These are phyloP conservation scores for Myxozyma lipomycoides DNA, from an alignment of 805 yeast genomes.

Conservation along the genomic window DNA sequence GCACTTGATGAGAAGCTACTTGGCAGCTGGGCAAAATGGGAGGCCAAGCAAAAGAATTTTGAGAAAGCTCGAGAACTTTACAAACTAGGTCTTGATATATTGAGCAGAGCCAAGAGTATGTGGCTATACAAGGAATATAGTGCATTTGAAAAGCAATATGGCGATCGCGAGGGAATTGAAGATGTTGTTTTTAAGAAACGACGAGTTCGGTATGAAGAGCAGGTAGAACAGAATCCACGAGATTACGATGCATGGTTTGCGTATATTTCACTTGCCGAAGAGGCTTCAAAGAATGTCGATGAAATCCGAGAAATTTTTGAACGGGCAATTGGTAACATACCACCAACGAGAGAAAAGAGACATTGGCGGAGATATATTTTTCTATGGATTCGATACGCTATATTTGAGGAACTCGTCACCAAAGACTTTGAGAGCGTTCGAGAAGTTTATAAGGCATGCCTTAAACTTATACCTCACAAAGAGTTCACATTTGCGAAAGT, in stretches of 20 bases:
- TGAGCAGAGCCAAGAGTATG: constrained; percentile 41
- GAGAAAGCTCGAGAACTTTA: constrained; percentile 62
- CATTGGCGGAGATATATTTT: constrained; percentile 68
- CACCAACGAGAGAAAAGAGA: constrained; percentile 40
- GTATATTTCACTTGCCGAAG: constrained; percentile 52
- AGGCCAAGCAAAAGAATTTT: constrained; percentile 53
- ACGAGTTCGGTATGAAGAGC: constrained; percentile 50
- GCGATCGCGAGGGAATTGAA: constrained; percentile 53
- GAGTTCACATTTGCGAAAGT: constrained; percentile 63
- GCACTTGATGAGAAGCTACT: constrained; percentile 41
- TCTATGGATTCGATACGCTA: constrained; percentile 64
- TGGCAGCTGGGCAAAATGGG: constrained; percentile 67
- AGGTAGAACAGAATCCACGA: constrained; percentile 44
- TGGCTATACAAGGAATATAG: constrained; percentile 46
- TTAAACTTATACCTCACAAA: constrained; percentile 54
- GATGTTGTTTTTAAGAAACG: constrained; percentile 52
- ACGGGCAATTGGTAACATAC: constrained; percentile 44
- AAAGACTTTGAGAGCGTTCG: constrained; percentile 48
- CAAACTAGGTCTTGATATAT: constrained; percentile 46
- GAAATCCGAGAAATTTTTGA: constrained; percentile 42
- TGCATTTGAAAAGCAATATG: constrained; percentile 63
- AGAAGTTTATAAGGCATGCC: constrained; percentile 47
- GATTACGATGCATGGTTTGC: constrained; percentile 86
- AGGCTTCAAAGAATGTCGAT: constrained; percentile 35
- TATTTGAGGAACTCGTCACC: constrained; percentile 53